phyloP scores from a whole-genome alignment of 371 early-diverging fungal genomes.

The Apophysomyces sp. region DNA sequence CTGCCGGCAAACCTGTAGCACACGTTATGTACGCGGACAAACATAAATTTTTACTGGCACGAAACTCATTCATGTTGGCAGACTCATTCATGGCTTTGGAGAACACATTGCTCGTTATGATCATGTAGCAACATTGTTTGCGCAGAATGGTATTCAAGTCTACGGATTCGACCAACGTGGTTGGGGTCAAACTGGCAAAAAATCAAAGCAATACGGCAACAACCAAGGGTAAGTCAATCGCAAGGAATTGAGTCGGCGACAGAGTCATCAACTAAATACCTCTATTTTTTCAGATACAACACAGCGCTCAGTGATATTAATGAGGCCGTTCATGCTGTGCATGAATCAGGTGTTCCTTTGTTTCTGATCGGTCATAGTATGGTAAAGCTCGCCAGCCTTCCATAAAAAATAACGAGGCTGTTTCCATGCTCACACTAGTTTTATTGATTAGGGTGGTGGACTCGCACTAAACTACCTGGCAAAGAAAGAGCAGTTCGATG shows the following conservation, averaged over 20 bases:
- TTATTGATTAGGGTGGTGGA: slow-evolving; percentile 53
- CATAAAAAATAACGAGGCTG: not conserved
- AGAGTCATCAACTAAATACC: not conserved
- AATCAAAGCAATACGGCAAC: slow-evolving; percentile 48
- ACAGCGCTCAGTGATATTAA: slow-evolving; percentile 53
- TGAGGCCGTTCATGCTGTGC: slow-evolving; percentile 41
- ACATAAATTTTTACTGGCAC: not conserved
- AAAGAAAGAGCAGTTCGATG: slow-evolving; percentile 32
- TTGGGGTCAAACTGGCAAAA: slow-evolving; percentile 60
- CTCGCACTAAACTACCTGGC: slow-evolving; percentile 54
- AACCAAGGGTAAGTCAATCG: slow-evolving; percentile 48
- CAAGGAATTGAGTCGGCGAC: not conserved
- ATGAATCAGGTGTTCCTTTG: slow-evolving; percentile 45
- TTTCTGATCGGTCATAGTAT: slow-evolving; percentile 69
- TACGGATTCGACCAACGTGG: slow-evolving; percentile 68
- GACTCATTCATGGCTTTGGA: slow-evolving; percentile 69
- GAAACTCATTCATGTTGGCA: slow-evolving; percentile 16
- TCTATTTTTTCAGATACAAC: slow-evolving; percentile 20
- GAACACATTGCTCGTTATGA: slow-evolving; percentile 67
- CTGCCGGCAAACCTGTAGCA: slow-evolving; percentile 25
- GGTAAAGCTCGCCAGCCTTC: slow-evolving; percentile 24
- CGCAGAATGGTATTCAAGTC: slow-evolving; percentile 53
- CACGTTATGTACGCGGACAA: slow-evolving; percentile 29
- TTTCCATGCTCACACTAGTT: not conserved
- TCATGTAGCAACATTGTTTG: slow-evolving; percentile 51